phyloP scores from a whole-genome alignment of 1,284 basidiomycete species.

The Phlebopus sp. region DNA sequence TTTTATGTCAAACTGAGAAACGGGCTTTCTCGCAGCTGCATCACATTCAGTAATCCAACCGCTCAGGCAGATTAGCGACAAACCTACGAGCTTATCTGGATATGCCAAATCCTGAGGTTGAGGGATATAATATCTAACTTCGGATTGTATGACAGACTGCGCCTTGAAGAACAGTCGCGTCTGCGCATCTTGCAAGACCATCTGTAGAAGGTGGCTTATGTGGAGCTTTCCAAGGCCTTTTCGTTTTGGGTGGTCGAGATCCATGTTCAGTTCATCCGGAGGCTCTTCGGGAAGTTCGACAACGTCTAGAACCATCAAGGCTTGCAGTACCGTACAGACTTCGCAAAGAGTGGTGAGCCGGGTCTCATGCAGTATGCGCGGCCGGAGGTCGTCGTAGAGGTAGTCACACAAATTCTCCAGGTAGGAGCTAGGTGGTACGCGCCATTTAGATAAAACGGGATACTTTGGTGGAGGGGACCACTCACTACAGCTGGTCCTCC shows the following conservation, averaged over 20 bases:
- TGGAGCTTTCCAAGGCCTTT: conserved; percentile 56
- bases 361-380: conserved; percentile 89
- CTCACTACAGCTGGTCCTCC: conserved; percentile 82
- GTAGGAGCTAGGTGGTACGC: conserved; percentile 57
- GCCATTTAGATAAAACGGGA: conserved; percentile 3
- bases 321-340: conserved; percentile 91
- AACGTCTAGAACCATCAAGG: conserved; percentile 87
- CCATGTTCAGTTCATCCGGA: conserved; percentile 40
- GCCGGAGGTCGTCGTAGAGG: conserved; percentile 90
- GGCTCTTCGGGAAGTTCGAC: conserved; percentile 36
- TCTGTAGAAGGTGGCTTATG: conserved; percentile 73
- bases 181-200: conserved; percentile 92
- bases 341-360: conserved; percentile 84
- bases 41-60: conserved; percentile 2
- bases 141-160: conserved; percentile 83
- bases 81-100: conserved; percentile 72
- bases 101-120: conserved; percentile 80
- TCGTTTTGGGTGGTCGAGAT: conserved; percentile 35
- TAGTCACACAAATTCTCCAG: conserved; percentile 89
- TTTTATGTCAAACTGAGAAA: conserved; percentile 41
- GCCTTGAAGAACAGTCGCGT: conserved; percentile 92
- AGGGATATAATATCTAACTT: conserved; percentile 80
- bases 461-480: conserved; percentile 15
- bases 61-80: conserved; percentile 21
- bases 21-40: conserved; percentile 44